Conservation (phyloP, 805 yeast genomes). For the Spathaspora boniae region DNA sequence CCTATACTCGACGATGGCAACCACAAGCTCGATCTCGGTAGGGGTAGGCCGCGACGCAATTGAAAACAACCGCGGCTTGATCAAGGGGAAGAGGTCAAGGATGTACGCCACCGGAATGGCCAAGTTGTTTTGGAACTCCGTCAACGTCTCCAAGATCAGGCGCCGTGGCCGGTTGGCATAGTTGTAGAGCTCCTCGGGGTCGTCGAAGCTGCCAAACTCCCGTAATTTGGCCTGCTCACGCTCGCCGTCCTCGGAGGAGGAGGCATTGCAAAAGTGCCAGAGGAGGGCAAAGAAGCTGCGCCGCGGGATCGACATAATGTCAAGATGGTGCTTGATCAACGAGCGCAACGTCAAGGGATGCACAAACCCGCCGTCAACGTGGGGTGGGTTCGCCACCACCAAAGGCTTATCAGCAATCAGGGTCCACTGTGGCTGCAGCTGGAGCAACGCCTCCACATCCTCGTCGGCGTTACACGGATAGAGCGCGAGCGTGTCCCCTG, state of each 20-base stretch:
- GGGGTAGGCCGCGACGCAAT: constrained; percentile 62
- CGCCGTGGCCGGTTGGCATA: constrained; percentile 93
- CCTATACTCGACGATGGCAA: constrained; percentile 83
- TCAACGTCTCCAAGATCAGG: constrained; percentile 76
- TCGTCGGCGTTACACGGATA: constrained; percentile 68
- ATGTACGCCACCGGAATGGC: constrained; percentile 72
- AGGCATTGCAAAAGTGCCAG: constrained; percentile 59
- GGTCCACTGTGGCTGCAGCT: constrained; percentile 67
- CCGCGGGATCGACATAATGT: constrained; percentile 77
- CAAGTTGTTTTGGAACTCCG: constrained; percentile 72
- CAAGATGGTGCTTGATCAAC: constrained; percentile 74
- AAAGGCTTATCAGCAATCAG: constrained; percentile 63
- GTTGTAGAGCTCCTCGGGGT: constrained; percentile 78
- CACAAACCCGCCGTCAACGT: constrained; percentile 60
- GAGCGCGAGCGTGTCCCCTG: constrained; percentile 81
- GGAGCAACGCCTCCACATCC: constrained; percentile 63
- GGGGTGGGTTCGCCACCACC: constrained; percentile 28
- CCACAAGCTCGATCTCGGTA: constrained; percentile 56
- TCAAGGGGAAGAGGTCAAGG: constrained; percentile 71
- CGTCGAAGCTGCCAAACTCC: constrained; percentile 71
- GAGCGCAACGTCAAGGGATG: constrained; percentile 64
- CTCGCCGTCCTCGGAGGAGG: constrained; percentile 51
- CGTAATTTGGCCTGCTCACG: constrained; percentile 71
- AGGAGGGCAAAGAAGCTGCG: constrained; percentile 72
- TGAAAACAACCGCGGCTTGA: constrained; percentile 81